Conservation (phyloP, 805 yeast genomes). For the Jamesozyma rosinii region DNA sequence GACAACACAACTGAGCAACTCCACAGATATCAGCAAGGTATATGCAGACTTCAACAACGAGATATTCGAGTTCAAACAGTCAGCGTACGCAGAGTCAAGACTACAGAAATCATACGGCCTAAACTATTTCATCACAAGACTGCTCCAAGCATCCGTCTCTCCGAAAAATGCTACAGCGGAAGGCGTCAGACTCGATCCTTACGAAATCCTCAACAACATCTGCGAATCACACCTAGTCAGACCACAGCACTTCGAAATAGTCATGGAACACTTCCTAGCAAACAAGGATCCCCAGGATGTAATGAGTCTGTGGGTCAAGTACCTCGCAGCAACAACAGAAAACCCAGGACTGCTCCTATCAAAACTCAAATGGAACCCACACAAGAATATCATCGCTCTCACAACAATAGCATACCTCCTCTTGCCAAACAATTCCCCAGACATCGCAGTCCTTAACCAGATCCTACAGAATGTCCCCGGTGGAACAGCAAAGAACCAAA, state of each 20-base stretch:
- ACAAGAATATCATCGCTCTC: conserved; percentile 14
- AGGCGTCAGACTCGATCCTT: conserved; percentile 14
- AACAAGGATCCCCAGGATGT: conserved; percentile 20
- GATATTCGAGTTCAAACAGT: conserved; percentile 1
- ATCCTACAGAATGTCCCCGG: conserved; percentile 15
- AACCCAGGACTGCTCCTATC: conserved; percentile 9
- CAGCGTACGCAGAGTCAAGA: not conserved
- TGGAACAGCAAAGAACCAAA: not conserved
- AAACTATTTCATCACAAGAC: not conserved
- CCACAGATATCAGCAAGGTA: conserved; percentile 1
- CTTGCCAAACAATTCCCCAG: conserved; percentile 17
- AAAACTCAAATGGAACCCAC: conserved; percentile 9
- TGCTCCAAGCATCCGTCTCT: conserved; percentile 3
- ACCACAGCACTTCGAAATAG: conserved; percentile 23
- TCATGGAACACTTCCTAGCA: conserved; percentile 16
- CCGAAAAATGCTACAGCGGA: conserved; percentile 1
- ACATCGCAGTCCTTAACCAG: conserved; percentile 15
- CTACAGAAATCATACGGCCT: conserved; percentile 6
- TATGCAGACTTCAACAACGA: conserved; percentile 2
- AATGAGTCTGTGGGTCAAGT: conserved; percentile 27
- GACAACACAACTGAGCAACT: conserved; percentile 1
- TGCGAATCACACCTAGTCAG: conserved; percentile 22
- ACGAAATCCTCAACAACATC: conserved; percentile 19
- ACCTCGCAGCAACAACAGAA: conserved; percentile 14
- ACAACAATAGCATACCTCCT: conserved; percentile 22